Evolutionary conservation across 192 early-diverging fungal genomes (phyloP), one percentile per base, ranked within the genome.

Genomic region (Entomortierella chlamydospora): DNA sequence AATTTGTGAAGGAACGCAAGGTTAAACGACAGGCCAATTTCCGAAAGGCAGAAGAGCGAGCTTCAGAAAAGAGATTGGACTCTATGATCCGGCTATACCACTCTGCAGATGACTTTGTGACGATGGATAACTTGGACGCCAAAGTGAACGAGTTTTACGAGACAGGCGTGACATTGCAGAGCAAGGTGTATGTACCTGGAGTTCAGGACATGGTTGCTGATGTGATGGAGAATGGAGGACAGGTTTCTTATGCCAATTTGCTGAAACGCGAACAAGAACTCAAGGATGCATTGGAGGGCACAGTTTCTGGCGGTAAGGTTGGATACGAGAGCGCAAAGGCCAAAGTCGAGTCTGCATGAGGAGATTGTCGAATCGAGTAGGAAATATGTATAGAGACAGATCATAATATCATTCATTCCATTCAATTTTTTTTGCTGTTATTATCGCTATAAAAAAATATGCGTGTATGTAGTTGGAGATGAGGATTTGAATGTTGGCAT

Each of bases 91-190:
- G 63, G 57, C 56, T 79, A 70, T 79, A 79, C 33, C 76, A 79
- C 47, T 61, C 61, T 0, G 76, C 76, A 1, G 76, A 79, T 7
- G 55, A 61, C 43, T 79, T 79, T 79, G 68, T 79, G 49, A 79
- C 76, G 51, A 52, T 79, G 57, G 76, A 79, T 56, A 79, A 79
- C 57, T 54, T 79, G 68, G 76, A 79, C 31, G 76, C 62, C 68
- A 79, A 79, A 49, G 51, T 79, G 41, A 64, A 79, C 29, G 76
- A 79, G 52, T 79, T 79, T 57, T 79, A 70, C 33, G 76, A 79
- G 68, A 64, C 76, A 1, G 68, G 76, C 54, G 18, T 78, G 67
- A 61, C 60, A n/a, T 42, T 70, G 45, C 68, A 79, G 49, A 70
- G 63, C 62, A 70, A 65, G 62, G 76, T 65, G 18, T 79, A 66